phyloP scores from a whole-genome alignment of 2,329 filamentous ascomycete species.

The Epichloe scottii region DNA sequence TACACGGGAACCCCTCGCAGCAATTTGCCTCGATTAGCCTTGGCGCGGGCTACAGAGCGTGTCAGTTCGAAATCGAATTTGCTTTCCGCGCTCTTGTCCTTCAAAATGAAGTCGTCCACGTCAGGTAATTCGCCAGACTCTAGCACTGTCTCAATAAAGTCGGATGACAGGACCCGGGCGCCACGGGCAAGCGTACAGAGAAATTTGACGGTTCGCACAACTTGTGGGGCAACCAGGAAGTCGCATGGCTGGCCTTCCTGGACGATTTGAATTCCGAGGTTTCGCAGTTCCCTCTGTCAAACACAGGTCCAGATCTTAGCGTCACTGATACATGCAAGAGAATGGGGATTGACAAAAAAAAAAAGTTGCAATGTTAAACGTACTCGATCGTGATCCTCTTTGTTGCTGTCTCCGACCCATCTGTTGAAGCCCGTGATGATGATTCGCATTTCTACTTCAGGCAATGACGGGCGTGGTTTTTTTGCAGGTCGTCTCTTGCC shows the following conservation, averaged over 20 bases:
- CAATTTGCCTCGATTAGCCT: conserved; percentile 63
- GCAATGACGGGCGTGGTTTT: conserved; percentile 44
- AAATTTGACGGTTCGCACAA: conserved; percentile 89
- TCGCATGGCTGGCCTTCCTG: conserved; percentile 66
- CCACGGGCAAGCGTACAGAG: conserved; percentile 74
- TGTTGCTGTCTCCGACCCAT: conserved; percentile 63
- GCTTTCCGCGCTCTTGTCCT: conserved; percentile 62
- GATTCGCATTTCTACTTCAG: conserved; percentile 60
- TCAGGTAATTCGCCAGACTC: conserved; percentile 53
- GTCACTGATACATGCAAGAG: neutral
- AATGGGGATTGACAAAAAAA: neutral
- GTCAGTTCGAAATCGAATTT: conserved; percentile 57
- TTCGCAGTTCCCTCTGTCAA: conserved; percentile 61
- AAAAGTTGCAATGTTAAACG: conserved; percentile 20
- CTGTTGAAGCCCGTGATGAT: conserved; percentile 73
- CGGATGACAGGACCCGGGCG: conserved; percentile 61
- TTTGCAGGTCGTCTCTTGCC: conserved; percentile 43
- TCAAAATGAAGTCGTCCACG: conserved; percentile 52
- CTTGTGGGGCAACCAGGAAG: conserved; percentile 73
- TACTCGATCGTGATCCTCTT: conserved; percentile 73
- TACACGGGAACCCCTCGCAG: conserved; percentile 69
- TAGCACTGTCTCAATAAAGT: conserved; percentile 68
- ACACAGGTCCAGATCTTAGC: conserved; percentile 9
- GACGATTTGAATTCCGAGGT: conserved; percentile 70
- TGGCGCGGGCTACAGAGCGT: conserved; percentile 57